phyloP scores from a whole-genome alignment of 345 rosid species.

The Carallia pectinifolia region DNA sequence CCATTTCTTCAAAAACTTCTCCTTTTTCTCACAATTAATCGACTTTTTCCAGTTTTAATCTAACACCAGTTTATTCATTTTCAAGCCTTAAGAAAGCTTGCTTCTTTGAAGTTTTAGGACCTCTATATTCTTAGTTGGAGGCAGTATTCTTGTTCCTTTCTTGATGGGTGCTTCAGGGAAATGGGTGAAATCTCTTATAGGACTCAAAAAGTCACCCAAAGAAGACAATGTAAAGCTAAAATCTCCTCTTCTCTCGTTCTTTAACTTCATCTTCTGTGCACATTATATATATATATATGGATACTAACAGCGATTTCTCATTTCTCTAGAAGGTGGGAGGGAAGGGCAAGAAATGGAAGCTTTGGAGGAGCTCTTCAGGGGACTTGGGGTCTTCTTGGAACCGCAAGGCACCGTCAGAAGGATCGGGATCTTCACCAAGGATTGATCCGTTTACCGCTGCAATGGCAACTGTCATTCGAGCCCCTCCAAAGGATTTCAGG shows the following conservation, averaged over 20 bases:
- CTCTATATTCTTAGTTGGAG: neutral
- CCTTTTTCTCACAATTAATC: neutral
- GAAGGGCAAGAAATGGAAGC: slow-evolving; percentile 79
- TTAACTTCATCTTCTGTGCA: neutral
- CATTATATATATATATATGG: neutral
- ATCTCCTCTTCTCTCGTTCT: neutral
- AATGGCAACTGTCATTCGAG: slow-evolving; percentile 74
- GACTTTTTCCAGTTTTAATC: neutral
- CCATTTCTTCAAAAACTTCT: neutral
- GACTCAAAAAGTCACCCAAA: slow-evolving; percentile 64
- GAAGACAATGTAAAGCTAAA: slow-evolving; percentile 50
- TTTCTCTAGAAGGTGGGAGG: slow-evolving; percentile 32
- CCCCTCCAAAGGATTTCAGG: slow-evolving; percentile 83
- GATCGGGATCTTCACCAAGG: slow-evolving; percentile 41
- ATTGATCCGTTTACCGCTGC: slow-evolving; percentile 63
- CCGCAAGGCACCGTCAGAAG: slow-evolving; percentile 48
- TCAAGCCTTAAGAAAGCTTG: neutral
- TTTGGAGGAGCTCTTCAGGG: slow-evolving; percentile 74
- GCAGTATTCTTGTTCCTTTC: neutral
- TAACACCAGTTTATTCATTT: neutral
- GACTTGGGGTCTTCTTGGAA: slow-evolving; percentile 56
- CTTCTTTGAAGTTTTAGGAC: slow-evolving; percentile 11
- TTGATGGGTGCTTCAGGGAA: slow-evolving; percentile 94
- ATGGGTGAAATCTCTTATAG: slow-evolving; percentile 82
- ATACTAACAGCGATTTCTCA: neutral